phyloP scores from a whole-genome alignment of 768 basidiomycete species.

The Suillus sp. region DNA sequence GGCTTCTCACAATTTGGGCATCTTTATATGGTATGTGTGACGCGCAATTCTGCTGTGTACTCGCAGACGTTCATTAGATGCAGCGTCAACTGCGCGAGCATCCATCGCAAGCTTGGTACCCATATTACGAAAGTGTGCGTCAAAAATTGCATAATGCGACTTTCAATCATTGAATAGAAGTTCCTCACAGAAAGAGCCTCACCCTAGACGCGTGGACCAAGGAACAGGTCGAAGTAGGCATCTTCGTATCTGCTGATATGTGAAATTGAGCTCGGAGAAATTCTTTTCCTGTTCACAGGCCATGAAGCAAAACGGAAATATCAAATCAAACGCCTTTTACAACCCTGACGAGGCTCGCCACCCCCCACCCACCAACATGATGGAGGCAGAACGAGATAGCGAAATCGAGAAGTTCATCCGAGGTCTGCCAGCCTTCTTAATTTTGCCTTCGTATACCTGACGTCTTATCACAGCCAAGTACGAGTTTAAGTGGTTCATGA shows the following conservation, averaged over 20 bases:
- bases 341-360: constrained; percentile 83
- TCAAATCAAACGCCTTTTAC: constrained; percentile 74
- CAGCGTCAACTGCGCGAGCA: constrained; percentile 85
- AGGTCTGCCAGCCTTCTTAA: constrained; percentile 44
- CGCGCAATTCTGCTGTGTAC: constrained; percentile 1
- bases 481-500: constrained; percentile 70
- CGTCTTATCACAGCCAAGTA: constrained; percentile 64
- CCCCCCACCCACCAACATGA: constrained; percentile 80
- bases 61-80: constrained; percentile 15
- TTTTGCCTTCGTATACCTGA: not conserved
- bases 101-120: constrained; percentile 94
- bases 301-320: constrained; percentile 83
- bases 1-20: constrained; percentile 87
- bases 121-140: constrained; percentile 92
- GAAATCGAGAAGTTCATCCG: constrained; percentile 93
- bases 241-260: constrained; percentile 15
- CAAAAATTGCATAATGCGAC: not conserved
- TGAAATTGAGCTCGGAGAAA: constrained; percentile 17
- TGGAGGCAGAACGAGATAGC: constrained; percentile 80
- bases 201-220: constrained; percentile 87
- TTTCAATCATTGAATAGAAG: constrained; percentile 1
- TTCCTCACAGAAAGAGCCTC: constrained; percentile 72
- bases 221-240: constrained; percentile 81
- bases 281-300: constrained; percentile 42
- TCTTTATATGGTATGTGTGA: constrained; percentile 76